Percentiles rank a stretch among this genome's conserved stretches.
phyloP scores from a whole-genome alignment of 129 eudicot species.

The sunflower (Helianthus annuus) region DNA sequence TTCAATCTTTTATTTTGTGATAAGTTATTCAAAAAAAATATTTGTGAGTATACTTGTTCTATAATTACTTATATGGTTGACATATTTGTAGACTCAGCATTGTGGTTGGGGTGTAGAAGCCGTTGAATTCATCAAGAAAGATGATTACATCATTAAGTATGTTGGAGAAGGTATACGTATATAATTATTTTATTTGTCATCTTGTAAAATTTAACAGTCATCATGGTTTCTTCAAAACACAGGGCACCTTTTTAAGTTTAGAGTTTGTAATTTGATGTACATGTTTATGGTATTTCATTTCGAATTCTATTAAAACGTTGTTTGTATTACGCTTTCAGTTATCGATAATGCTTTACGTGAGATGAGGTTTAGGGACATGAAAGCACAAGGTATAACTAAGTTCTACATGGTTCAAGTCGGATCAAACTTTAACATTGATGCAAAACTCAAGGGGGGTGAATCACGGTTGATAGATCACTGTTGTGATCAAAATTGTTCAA shows the following conservation, averaged over 20 bases:
- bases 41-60: too few relatives aligned
- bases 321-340: conserved; percentile 34
- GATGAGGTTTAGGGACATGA: conserved; percentile 75
- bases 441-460: conserved; percentile 69
- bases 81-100: neutral
- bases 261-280: neutral
- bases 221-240: too few relatives aligned
- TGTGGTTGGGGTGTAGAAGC: conserved; percentile 96
- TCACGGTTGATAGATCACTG: conserved; percentile 83
- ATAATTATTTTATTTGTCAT: neutral
- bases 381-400: conserved; percentile 11
- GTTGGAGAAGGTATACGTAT: conserved; percentile 70
- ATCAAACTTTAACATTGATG: conserved; percentile 74
- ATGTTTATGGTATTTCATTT: neutral
- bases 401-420: conserved; percentile 34
- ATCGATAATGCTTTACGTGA: conserved; percentile 62
- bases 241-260: too few relatives aligned
- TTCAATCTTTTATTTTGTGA: too few relatives aligned
- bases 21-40: too few relatives aligned
- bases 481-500: conserved; percentile 78
- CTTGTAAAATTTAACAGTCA: too few relatives aligned
- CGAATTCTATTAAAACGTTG: neutral
- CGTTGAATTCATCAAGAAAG: conserved; percentile 60
- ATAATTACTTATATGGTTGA: too few relatives aligned
- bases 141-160: conserved; percentile 74